phyloP scores from a whole-genome alignment of 768 basidiomycete species.

The Pholiota molesta region DNA sequence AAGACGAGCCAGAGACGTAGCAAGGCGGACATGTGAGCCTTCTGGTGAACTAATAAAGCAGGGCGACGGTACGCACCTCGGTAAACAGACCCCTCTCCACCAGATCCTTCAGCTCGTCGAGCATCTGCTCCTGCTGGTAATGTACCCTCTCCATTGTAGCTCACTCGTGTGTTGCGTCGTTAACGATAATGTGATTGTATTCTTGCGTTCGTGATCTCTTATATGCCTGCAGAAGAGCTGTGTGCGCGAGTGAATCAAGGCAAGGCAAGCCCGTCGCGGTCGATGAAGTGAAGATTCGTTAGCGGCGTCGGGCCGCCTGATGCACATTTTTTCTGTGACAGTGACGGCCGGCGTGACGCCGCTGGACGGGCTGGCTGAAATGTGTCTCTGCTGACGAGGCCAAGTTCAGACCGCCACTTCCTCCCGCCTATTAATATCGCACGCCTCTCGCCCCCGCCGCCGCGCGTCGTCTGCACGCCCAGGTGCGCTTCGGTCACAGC shows the following conservation, averaged over 20 bases:
- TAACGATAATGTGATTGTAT: neutral
- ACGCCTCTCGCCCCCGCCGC: neutral
- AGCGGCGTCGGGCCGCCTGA: neutral
- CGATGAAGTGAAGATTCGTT: neutral
- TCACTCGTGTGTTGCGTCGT: constrained; percentile 3
- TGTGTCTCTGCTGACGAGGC: neutral
- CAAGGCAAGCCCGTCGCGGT: neutral
- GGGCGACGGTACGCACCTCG: constrained; percentile 47
- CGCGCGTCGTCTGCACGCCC: neutral
- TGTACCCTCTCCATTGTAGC: constrained; percentile 88
- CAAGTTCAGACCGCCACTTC: neutral
- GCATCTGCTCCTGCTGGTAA: constrained; percentile 94
- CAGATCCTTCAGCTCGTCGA: constrained; percentile 93
- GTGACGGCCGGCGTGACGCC: neutral
- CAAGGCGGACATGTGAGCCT: no score
- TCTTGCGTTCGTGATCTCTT: neutral
- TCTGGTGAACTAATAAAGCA: no score
- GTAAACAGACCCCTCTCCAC: constrained; percentile 86
- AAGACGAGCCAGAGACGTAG: no score
- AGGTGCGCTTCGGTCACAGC: neutral
- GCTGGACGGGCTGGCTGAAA: neutral
- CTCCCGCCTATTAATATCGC: neutral
- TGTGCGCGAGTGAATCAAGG: neutral
- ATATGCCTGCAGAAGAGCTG: no score
- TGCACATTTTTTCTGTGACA: neutral